These are phyloP conservation scores for Stygiomarasmius scandens DNA, from an alignment of 1,284 basidiomycete species.

Conservation along the genomic window DNA sequence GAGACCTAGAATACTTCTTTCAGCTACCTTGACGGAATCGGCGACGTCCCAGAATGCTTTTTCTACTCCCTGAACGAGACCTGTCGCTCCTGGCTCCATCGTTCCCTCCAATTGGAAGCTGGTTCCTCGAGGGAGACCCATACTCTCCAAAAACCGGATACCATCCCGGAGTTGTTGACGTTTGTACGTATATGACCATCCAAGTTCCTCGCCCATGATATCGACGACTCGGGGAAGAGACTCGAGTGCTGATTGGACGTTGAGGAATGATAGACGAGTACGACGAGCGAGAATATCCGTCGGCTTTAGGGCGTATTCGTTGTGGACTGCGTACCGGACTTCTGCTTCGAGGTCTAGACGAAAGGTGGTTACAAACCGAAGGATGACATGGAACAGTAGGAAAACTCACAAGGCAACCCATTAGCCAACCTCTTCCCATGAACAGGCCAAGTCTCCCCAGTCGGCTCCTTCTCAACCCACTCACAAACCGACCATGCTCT, in stretches of 20 bases:
- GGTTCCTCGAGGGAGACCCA: conserved; percentile 66
- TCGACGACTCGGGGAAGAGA: conserved; percentile 87
- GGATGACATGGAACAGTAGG: no score
- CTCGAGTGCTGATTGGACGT: conserved; percentile 85
- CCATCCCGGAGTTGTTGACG: conserved; percentile 63
- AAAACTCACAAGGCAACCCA: conserved; percentile 76
- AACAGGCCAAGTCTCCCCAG: conserved; percentile 82
- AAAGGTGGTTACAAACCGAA: no score
- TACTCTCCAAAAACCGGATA: conserved; percentile 70
- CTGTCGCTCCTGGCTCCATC: conserved; percentile 30
- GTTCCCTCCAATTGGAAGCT: conserved; percentile 18
- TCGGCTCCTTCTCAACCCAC: conserved; percentile 37
- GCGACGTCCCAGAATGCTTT: conserved; percentile 30
- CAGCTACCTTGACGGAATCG: conserved; percentile 24
- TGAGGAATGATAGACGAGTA: conserved; percentile 91
- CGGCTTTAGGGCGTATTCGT: conserved; percentile 92
- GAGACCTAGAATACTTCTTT: conserved; percentile 10
- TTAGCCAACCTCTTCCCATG: conserved; percentile 80
- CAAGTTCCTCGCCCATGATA: conserved; percentile 87
- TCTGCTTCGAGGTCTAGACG: conserved; percentile 94
- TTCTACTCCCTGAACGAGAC: conserved; percentile 39
- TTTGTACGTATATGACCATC: conserved; percentile 69
- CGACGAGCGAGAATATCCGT: conserved; percentile 93
- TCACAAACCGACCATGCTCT: conserved; percentile 94
- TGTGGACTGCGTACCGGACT: conserved; percentile 85